Percentiles rank a stretch among this genome's conserved stretches.
Evolutionary conservation across 805 yeast species (phyloP).

Genomic region (Kodamaea sagamina): DNA sequence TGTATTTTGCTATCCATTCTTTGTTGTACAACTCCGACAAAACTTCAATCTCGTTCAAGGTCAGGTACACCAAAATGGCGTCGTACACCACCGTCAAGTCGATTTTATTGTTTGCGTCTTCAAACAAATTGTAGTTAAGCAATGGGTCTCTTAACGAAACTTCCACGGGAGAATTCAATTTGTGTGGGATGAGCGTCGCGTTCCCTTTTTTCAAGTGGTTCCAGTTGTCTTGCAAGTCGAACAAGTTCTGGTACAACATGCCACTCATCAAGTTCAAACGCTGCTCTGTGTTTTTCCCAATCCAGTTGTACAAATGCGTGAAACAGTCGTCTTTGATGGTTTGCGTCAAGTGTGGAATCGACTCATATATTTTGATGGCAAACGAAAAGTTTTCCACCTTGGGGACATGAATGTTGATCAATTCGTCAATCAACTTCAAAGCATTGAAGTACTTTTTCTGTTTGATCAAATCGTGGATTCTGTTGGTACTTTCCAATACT

Average conservation of each 20-base stretch:
- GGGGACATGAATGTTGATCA: slow-evolving; percentile 67
- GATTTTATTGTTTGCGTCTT: slow-evolving; percentile 42
- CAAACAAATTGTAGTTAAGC: slow-evolving; percentile 50
- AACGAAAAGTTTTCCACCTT: slow-evolving; percentile 75
- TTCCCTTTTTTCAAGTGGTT: slow-evolving; percentile 45
- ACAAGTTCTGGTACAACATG: slow-evolving; percentile 54
- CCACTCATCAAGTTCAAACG: slow-evolving; percentile 61
- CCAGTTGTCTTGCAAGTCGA: slow-evolving; percentile 63
- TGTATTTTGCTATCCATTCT: slow-evolving; percentile 72
- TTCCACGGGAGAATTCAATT: slow-evolving; percentile 87
- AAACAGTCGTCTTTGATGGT: slow-evolving; percentile 76
- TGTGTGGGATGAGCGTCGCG: slow-evolving; percentile 50
- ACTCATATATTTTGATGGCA: slow-evolving; percentile 67
- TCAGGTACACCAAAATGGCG: slow-evolving; percentile 76
- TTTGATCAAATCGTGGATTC: slow-evolving; percentile 76
- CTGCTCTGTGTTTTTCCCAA: slow-evolving; percentile 59
- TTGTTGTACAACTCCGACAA: slow-evolving; percentile 64
- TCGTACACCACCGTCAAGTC: slow-evolving; percentile 78
- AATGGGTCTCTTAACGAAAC: slow-evolving; percentile 65
- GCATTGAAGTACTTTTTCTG: slow-evolving; percentile 82
- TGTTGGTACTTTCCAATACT: slow-evolving; percentile 82
- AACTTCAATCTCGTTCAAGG: slow-evolving; percentile 64
- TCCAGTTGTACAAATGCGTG: slow-evolving; percentile 63
- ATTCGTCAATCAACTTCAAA: slow-evolving; percentile 74
- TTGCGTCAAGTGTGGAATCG: slow-evolving; percentile 73